Evolutionary conservation across 768 basidiomycete genomes (phyloP).

Genomic region (Cyclocybe cylindracea): DNA sequence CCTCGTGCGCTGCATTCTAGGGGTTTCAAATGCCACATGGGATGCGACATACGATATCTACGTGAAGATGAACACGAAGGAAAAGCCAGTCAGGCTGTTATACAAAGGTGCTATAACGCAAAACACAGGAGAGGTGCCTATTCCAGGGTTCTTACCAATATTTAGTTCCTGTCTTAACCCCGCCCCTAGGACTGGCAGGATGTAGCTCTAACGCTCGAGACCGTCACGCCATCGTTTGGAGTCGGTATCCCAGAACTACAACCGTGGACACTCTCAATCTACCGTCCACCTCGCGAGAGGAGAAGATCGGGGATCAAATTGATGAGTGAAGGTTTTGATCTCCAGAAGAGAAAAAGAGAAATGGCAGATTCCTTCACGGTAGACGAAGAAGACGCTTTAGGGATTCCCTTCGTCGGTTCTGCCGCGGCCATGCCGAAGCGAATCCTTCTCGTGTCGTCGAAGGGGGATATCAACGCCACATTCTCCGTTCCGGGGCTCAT

Average conservation of each 20-base stretch:
- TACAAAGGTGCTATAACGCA: conserved; percentile 37
- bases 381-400: background rate
- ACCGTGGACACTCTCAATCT: conserved; percentile 30
- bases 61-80: conserved; percentile 30
- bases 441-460: conserved; percentile 27
- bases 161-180: background rate
- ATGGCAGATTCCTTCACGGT: background rate
- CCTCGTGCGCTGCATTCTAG: background rate
- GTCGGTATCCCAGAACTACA: conserved; percentile 28
- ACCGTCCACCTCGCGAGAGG: conserved; percentile 16
- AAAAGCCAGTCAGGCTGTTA: conserved; percentile 29
- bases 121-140: conserved; percentile 34
- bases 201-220: conserved; percentile 33
- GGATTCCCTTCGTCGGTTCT: background rate
- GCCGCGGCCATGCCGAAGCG: conserved; percentile 5
- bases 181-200: conserved; percentile 30
- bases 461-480: conserved; percentile 36
- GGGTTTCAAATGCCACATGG: conserved; percentile 29
- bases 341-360: background rate
- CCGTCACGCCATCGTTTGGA: conserved; percentile 35
- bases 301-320: conserved; percentile 23
- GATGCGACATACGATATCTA: conserved; percentile 37
- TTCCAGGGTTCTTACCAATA: background rate
- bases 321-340: background rate
- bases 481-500: conserved; percentile 34